Percentiles rank a stretch among this genome's conserved stretches.
Conservation (phyloP, 805 yeast species). For the Saccharomycopsis sp. region DNA sequence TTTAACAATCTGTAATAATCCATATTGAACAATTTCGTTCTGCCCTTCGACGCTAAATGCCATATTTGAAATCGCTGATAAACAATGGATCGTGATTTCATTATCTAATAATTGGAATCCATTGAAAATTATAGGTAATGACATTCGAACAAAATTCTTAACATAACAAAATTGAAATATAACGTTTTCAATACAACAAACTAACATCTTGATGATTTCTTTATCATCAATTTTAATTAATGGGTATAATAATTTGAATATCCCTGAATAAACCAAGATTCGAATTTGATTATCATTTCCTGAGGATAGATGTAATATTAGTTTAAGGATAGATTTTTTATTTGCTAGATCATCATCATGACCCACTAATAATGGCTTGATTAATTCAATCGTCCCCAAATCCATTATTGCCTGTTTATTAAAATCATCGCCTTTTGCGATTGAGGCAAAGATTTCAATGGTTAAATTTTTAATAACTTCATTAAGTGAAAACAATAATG, state of each 20-base stretch:
- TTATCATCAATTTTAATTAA: slow-evolving; percentile 15
- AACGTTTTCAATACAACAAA: slow-evolving; percentile 22
- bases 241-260: slow-evolving; percentile 20
- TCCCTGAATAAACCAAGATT: slow-evolving; percentile 19
- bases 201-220: slow-evolving; percentile 14
- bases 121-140: slow-evolving; percentile 20
- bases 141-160: slow-evolving; percentile 20
- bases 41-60: slow-evolving; percentile 21
- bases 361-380: slow-evolving; percentile 18
- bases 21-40: slow-evolving; percentile 20
- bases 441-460: slow-evolving; percentile 14
- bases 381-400: slow-evolving; percentile 19
- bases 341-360: slow-evolving; percentile 8
- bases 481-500: slow-evolving; percentile 19
- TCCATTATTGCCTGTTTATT: slow-evolving; percentile 21
- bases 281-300: slow-evolving; percentile 20
- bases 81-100: slow-evolving; percentile 20
- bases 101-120: slow-evolving; percentile 20
- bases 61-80: slow-evolving; percentile 21
- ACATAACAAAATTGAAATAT: slow-evolving; percentile 21
- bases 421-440: slow-evolving; percentile 20
- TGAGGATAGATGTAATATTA: slow-evolving; percentile 12
- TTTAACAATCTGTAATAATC: slow-evolving; percentile 17
- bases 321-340: slow-evolving; percentile 5
- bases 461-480: slow-evolving; percentile 18